A percentile compares a stretch with the other conserved stretches of the same genome.
Evolutionary conservation across 1,284 basidiomycete genomes (phyloP).

Genomic region (Earliella scabrosa): DNA sequence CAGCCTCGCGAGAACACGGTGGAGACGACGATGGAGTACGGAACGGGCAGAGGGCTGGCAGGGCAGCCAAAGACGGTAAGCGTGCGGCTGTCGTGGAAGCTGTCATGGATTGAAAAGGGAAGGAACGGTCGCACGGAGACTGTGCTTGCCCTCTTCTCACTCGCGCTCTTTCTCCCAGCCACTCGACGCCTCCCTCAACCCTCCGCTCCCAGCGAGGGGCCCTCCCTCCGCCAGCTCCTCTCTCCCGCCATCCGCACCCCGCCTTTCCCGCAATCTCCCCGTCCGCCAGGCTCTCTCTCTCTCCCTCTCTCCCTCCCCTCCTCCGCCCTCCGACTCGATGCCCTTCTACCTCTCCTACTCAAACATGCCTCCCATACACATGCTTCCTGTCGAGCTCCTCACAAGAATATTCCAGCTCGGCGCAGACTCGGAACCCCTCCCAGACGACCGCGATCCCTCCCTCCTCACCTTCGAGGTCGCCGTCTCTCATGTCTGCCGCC

Average conservation of each 20-base stretch:
- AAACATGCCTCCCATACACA: slow-evolving; percentile 40
- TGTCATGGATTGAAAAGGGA: neutral
- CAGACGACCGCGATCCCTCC: slow-evolving; percentile 37
- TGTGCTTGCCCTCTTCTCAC: neutral
- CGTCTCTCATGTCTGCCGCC: slow-evolving; percentile 56
- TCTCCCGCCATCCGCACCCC: neutral
- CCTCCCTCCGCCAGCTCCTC: neutral
- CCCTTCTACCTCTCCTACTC: slow-evolving; percentile 12
- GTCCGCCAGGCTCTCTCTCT: neutral
- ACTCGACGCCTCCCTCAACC: neutral
- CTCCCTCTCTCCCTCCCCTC: neutral
- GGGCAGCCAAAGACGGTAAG: neutral
- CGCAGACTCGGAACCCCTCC: slow-evolving; percentile 47
- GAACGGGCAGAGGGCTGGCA: neutral
- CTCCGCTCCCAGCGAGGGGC: neutral
- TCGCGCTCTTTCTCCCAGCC: neutral
- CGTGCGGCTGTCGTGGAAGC: neutral
- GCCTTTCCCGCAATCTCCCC: neutral
- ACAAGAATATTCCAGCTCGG: slow-evolving; percentile 57
- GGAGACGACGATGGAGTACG: no score
- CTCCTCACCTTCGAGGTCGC: slow-evolving; percentile 51
- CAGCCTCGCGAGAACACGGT: no score
- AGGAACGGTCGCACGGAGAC: neutral
- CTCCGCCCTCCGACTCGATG: slow-evolving; percentile 10
- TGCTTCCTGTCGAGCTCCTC: slow-evolving; percentile 61